phyloP scores from a whole-genome alignment of 441 rosid species.

The Euphorbia schlechtendalii region DNA sequence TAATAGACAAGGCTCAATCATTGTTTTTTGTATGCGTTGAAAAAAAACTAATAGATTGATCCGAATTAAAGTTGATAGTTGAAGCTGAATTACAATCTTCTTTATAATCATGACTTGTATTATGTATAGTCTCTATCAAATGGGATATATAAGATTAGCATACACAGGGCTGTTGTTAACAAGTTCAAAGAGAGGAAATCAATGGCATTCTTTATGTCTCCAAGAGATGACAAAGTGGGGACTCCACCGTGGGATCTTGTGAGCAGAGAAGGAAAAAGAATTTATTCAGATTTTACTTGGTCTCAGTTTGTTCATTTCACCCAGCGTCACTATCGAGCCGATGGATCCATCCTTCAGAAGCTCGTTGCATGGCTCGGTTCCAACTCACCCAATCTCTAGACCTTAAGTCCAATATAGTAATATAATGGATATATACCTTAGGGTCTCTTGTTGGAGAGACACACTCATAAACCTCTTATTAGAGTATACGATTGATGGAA shows the following conservation, averaged over 20 bases:
- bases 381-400: slow-evolving; percentile 3
- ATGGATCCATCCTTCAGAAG: slow-evolving; percentile 35
- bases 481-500: too few species aligned
- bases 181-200: slow-evolving; percentile 33
- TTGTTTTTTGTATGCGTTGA: too few species aligned
- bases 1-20: too few species aligned
- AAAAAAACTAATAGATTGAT: too few species aligned
- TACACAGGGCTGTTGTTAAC: slow-evolving; percentile 49
- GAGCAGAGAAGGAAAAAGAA: slow-evolving; percentile 18
- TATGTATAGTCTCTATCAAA: too few species aligned
- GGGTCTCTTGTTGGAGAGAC: too few species aligned
- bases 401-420: too few species aligned
- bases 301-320: slow-evolving; percentile 40
- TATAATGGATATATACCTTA: too few species aligned
- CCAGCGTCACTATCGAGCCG: slow-evolving; percentile 40
- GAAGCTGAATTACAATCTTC: too few species aligned
- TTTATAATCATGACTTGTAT: too few species aligned
- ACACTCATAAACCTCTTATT: too few species aligned
- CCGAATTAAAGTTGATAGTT: too few species aligned
- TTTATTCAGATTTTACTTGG: slow-evolving; percentile 55
- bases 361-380: slow-evolving; percentile 32
- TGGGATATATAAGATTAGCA: slow-evolving; percentile 41
- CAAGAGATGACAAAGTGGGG: slow-evolving; percentile 38
- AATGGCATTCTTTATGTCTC: slow-evolving; percentile 46
- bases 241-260: slow-evolving; percentile 31